Evolutionary conservation across 78 protist species (phyloP).

Genomic region (Dictyostelium discoideum): dicty_2.7 NC_007089.4:5483001-5483500

Average conservation of each 20-base stretch:
- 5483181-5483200: constrained; percentile 14
- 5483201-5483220: constrained; percentile 3
- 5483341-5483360: background rate
- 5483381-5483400: background rate
- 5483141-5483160: constrained; percentile 3
- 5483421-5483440: no score
- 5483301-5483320: background rate
- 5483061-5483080: background rate
- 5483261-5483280: constrained; percentile 4
- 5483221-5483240: constrained; percentile 17
- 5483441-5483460: no score
- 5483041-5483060: constrained; percentile 12
- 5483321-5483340: background rate
- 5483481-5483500: no score
- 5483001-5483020: background rate
- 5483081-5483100: background rate
- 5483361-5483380: background rate
- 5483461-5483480: no score
- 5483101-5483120: constrained; percentile 4
- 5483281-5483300: constrained; percentile 9
- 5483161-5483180: background rate
- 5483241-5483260: constrained; percentile 4
- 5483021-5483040: background rate
- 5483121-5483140: background rate
- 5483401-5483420: background rate